Evolutionary conservation across 1,284 basidiomycete genomes (phyloP).

Genomic region (Fomitopsis pinicola): DNA sequence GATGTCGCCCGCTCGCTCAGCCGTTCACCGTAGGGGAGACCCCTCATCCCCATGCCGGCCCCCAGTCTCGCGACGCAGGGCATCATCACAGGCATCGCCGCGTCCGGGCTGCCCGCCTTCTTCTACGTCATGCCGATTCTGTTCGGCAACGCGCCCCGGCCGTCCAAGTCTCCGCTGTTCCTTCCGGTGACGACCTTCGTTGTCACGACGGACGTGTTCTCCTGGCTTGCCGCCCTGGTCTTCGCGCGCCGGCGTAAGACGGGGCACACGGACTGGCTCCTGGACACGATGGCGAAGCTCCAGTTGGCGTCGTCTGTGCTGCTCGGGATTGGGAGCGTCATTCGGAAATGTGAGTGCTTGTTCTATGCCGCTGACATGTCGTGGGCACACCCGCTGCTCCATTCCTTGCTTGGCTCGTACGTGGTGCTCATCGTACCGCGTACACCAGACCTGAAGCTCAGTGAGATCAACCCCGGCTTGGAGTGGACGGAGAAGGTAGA

Average conservation of each 20-base stretch:
- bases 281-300: slow-evolving; percentile 1
- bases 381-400: background rate
- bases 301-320: background rate
- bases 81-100: background rate
- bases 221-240: background rate
- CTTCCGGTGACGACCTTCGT: background rate
- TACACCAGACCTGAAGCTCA: background rate
- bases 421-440: background rate
- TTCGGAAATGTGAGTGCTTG: background rate
- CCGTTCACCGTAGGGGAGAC: background rate
- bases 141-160: background rate
- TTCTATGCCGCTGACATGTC: background rate
- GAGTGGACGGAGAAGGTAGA: background rate
- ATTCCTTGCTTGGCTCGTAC: background rate
- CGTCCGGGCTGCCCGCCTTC: background rate
- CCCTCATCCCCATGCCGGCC: background rate
- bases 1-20: background rate
- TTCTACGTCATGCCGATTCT: background rate
- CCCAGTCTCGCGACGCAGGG: background rate
- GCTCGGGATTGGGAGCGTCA: background rate
- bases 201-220: background rate
- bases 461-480: background rate
- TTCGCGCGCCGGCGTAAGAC: background rate
- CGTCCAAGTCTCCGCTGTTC: background rate
- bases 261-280: background rate